Percentiles rank a stretch among this genome's conserved stretches.
phyloP scores from a whole-genome alignment of 2,329 filamentous ascomycete genomes.

The Byssothecium circinans region DNA sequence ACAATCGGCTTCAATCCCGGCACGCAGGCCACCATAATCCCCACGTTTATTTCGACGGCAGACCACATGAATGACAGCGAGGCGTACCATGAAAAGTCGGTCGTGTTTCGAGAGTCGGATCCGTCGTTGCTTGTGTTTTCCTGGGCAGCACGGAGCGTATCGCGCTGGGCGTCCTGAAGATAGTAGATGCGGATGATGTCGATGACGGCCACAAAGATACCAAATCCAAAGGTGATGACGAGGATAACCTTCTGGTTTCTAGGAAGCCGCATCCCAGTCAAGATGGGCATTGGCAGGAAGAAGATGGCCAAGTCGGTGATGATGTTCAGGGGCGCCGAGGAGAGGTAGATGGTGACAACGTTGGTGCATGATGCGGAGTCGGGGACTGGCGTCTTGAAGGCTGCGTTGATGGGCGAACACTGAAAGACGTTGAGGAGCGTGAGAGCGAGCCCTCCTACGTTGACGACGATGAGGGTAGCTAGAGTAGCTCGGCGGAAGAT shows the following conservation, averaged over 20 bases:
- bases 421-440: constrained; percentile 88
- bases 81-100: constrained; percentile 69
- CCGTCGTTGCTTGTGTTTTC: constrained; percentile 23
- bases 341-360: constrained; percentile 65
- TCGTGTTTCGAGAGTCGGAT: constrained; percentile 43
- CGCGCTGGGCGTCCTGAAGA: constrained; percentile 69
- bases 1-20: constrained; percentile 87
- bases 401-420: constrained; percentile 73
- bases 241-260: constrained; percentile 85
- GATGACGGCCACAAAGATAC: constrained; percentile 83
- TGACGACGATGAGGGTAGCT: constrained; percentile 74
- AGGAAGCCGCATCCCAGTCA: constrained; percentile 74
- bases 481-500: constrained; percentile 83
- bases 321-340: constrained; percentile 86
- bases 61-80: constrained; percentile 92
- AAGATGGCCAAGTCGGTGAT: constrained; percentile 87
- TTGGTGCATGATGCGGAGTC: constrained; percentile 58
- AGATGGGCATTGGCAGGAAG: constrained; percentile 82
- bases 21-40: constrained; percentile 89
- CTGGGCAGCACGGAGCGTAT: constrained; percentile 48
- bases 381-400: constrained; percentile 59
- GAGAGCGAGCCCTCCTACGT: constrained; percentile 73
- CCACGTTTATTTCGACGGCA: constrained; percentile 85
- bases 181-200: constrained; percentile 91
- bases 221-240: constrained; percentile 81